Evolutionary conservation across 225 moss, liverwort and hornwort genomes (phyloP).

Genomic region (Ulota crispa): DNA sequence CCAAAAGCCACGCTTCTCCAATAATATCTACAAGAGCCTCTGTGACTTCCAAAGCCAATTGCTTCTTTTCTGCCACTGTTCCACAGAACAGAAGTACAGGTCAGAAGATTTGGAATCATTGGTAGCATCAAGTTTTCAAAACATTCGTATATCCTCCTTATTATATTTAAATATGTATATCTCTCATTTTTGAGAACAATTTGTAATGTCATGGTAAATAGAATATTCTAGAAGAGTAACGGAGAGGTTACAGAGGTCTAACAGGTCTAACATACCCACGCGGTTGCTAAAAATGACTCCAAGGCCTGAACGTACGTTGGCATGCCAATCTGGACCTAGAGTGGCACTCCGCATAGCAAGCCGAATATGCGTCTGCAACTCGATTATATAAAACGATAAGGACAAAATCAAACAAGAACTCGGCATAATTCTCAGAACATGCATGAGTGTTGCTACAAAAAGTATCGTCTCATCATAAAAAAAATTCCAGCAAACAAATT

Average conservation of each 20-base stretch:
- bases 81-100: slow-evolving; percentile 1
- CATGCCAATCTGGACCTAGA: slow-evolving; percentile 61
- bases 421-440: slow-evolving; percentile 1
- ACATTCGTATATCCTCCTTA: background rate
- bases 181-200: background rate
- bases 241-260: slow-evolving; percentile 17
- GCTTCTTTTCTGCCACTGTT: slow-evolving; percentile 79
- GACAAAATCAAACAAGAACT: background rate
- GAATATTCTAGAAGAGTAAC: slow-evolving; percentile 2
- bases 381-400: slow-evolving; percentile 18
- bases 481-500: slow-evolving; percentile 5
- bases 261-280: slow-evolving; percentile 67
- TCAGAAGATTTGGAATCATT: slow-evolving; percentile 18
- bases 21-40: slow-evolving; percentile 75
- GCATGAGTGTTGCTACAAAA: slow-evolving; percentile 10
- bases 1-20: slow-evolving; percentile 79
- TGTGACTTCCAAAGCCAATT: slow-evolving; percentile 70
- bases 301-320: slow-evolving; percentile 72
- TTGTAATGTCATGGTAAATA: background rate
- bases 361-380: slow-evolving; percentile 57
- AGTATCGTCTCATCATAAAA: background rate
- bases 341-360: slow-evolving; percentile 45
- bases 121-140: background rate
- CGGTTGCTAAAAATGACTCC: slow-evolving; percentile 88
- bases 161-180: background rate